Evolutionary conservation across 306 rosid species (phyloP).

Genomic region (Clitoria ternatea): DNA sequence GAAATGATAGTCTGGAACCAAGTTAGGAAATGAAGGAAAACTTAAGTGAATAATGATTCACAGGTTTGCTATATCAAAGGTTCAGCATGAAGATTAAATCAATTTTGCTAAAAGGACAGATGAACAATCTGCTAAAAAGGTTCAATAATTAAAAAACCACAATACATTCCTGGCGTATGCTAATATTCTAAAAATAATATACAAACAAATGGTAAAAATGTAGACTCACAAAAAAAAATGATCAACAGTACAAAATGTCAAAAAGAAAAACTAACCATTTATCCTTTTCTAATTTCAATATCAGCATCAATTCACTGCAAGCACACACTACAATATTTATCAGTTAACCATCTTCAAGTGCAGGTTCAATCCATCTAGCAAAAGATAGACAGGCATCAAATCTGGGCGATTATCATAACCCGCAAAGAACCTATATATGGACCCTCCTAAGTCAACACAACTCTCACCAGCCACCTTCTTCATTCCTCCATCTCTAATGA

Average conservation of each 20-base stretch:
- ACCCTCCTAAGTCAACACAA: constrained; percentile 64
- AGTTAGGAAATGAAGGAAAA: too few relatives aligned
- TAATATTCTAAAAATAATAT: neutral
- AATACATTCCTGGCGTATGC: neutral
- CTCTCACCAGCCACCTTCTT: constrained; percentile 90
- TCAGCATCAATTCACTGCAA: constrained; percentile 10
- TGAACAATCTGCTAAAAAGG: too few relatives aligned
- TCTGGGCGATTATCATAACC: constrained; percentile 51
- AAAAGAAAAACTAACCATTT: neutral
- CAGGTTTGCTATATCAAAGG: too few relatives aligned
- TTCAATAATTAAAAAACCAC: too few relatives aligned
- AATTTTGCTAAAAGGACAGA: too few relatives aligned
- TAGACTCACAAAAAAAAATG: neutral
- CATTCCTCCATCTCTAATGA: constrained; percentile 60
- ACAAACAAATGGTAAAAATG: neutral
- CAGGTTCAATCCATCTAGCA: constrained; percentile 60
- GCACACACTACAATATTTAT: constrained; percentile 14
- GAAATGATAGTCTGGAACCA: too few relatives aligned
- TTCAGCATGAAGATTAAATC: too few relatives aligned
- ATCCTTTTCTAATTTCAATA: constrained; percentile 6
- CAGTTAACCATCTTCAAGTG: constrained; percentile 57
- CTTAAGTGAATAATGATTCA: too few relatives aligned
- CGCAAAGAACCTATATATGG: constrained; percentile 54
- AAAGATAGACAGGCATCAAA: constrained; percentile 31
- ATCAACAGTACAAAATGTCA: neutral